Evolutionary conservation across 2,329 filamentous ascomycete species (phyloP).

Genomic region (Akanthomyces lecanii): DNA sequence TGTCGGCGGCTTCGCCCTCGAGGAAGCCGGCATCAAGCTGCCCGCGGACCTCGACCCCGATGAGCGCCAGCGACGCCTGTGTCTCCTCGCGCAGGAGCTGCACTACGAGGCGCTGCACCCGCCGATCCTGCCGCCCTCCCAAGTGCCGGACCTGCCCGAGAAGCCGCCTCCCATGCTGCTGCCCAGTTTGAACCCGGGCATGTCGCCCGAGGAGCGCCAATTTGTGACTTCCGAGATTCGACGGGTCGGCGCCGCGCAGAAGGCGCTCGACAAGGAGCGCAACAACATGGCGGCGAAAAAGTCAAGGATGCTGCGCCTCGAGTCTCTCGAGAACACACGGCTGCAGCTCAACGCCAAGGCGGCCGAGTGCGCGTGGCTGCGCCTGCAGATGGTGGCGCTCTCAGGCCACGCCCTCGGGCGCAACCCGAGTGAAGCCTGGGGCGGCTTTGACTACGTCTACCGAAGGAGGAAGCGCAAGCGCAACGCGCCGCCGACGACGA

Average conservation of each 20-base stretch:
- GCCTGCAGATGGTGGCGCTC: constrained; percentile 24
- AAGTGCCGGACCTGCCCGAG: constrained; percentile 24
- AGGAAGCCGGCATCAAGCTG: constrained; percentile 23
- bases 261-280: constrained; percentile 29
- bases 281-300: constrained; percentile 39
- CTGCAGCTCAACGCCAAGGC: constrained; percentile 23
- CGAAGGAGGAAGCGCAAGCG: not conserved
- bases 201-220: not conserved
- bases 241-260: constrained; percentile 19
- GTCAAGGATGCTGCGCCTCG: constrained; percentile 29
- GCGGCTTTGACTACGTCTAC: constrained; percentile 6
- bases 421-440: constrained; percentile 9
- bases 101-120: constrained; percentile 22
- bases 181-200: constrained; percentile 19
- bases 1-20: constrained; percentile 21
- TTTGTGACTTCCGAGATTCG: constrained; percentile 19
- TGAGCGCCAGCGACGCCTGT: constrained; percentile 22
- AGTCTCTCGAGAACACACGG: constrained; percentile 23
- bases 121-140: constrained; percentile 27
- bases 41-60: constrained; percentile 17
- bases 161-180: constrained; percentile 25
- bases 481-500: too few relatives aligned
- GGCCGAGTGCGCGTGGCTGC: constrained; percentile 28
- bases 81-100: constrained; percentile 24
- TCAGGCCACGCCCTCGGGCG: constrained; percentile 21